A percentile compares a stretch with the other conserved stretches of the same genome.
Conservation (phyloP, 2,329 filamentous ascomycete genomes). For the Elsinoe fawcettii region DNA sequence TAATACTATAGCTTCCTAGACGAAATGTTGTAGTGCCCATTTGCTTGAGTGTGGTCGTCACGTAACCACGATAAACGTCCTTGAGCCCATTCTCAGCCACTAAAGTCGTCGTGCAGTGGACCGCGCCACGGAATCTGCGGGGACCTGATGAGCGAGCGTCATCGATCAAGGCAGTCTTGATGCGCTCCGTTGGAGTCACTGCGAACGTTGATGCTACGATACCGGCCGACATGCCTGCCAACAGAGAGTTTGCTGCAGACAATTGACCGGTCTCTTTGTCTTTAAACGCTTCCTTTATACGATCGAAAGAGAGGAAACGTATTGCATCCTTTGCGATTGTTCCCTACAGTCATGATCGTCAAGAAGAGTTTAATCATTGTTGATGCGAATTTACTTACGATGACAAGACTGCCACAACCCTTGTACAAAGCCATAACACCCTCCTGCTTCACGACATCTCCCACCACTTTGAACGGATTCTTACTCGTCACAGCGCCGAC, state of each 20-base stretch:
- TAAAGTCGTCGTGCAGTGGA: conserved; percentile 45
- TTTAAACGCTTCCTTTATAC: conserved; percentile 53
- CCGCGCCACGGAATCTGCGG: conserved; percentile 42
- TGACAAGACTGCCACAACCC: conserved; percentile 53
- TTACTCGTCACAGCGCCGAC: conserved; percentile 38
- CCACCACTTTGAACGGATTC: conserved; percentile 53
- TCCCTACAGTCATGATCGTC: conserved; percentile 35
- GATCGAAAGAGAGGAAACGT: conserved; percentile 59
- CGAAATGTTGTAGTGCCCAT: conserved; percentile 54
- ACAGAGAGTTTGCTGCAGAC: conserved; percentile 49
- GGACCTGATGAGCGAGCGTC: conserved; percentile 43
- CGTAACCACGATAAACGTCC: conserved; percentile 51
- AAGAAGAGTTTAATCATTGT: neutral
- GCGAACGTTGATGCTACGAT: conserved; percentile 55
- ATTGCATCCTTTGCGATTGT: conserved; percentile 58
- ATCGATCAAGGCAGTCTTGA: conserved; percentile 62
- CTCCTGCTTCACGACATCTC: conserved; percentile 48
- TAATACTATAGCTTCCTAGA: conserved; percentile 55
- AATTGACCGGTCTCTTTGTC: conserved; percentile 49
- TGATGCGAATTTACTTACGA: conserved; percentile 29
- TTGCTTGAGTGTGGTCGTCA: conserved; percentile 56
- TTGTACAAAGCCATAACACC: conserved; percentile 54
- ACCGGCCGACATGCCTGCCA: conserved; percentile 57
- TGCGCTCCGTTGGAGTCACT: conserved; percentile 60
- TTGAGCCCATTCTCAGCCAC: conserved; percentile 46